phyloP scores from a whole-genome alignment of 805 yeast species.

The Debaryomyces castellii region DNA sequence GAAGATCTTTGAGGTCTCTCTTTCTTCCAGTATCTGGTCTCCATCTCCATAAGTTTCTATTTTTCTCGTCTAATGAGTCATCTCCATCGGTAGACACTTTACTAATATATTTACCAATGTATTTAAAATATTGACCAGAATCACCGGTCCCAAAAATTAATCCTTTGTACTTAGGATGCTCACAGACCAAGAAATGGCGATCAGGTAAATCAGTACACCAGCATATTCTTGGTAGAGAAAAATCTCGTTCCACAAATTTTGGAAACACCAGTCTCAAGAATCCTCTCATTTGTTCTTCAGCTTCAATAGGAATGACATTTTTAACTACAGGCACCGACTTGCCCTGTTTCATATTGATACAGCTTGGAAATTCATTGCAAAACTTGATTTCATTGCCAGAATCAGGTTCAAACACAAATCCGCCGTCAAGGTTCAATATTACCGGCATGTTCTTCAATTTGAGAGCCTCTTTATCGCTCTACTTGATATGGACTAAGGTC shows the following conservation, averaged over 20 bases:
- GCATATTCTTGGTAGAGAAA: conserved; percentile 14
- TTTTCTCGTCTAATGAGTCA: conserved; percentile 17
- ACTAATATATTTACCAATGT: conserved; percentile 35
- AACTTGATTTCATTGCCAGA: conserved; percentile 4
- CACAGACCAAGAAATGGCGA: conserved; percentile 32
- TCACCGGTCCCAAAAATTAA: conserved; percentile 37
- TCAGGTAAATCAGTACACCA: conserved; percentile 38
- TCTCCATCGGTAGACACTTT: conserved; percentile 46
- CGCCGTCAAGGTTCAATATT: conserved; percentile 40
- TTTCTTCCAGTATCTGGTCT: conserved; percentile 5
- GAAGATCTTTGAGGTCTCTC: conserved; percentile 4
- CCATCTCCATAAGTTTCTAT: conserved; percentile 12
- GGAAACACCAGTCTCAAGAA: conserved; percentile 36
- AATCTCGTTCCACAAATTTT: conserved; percentile 30
- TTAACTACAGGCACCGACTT: conserved; percentile 32
- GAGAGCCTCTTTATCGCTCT: conserved; percentile 33
- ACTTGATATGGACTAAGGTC: conserved; percentile 35
- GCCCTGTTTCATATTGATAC: conserved; percentile 3
- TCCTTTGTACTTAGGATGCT: conserved; percentile 25
- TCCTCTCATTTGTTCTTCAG: conserved; percentile 21
- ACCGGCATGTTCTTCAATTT: conserved; percentile 39
- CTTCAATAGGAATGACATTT: conserved; percentile 32
- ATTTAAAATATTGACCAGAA: conserved; percentile 39
- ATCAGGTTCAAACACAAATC: conserved; percentile 45
- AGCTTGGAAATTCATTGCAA: conserved; percentile 6